phyloP scores from a whole-genome alignment of 192 early-diverging fungal genomes.

The Funneliformis geosporum region DNA sequence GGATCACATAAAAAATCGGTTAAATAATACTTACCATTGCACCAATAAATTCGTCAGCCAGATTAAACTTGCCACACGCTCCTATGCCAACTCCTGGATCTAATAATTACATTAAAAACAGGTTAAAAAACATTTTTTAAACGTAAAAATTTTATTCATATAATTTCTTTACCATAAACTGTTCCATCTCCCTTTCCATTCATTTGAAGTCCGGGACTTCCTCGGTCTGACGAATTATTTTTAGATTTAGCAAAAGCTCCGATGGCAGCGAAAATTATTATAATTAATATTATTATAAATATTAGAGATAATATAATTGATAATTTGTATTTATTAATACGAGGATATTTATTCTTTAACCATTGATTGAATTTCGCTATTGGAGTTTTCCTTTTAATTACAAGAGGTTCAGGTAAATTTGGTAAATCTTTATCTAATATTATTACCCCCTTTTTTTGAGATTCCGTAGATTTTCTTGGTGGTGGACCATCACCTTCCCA shows the following conservation, averaged over 20 bases:
- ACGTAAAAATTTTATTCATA: background rate
- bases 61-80: background rate
- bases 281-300: background rate
- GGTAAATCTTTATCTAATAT: slow-evolving; percentile 11
- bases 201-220: background rate
- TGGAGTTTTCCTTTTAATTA: background rate
- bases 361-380: slow-evolving; percentile 9
- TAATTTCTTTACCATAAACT: background rate
- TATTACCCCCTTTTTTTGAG: background rate
- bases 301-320: background rate
- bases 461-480: background rate
- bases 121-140: background rate
- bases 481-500: slow-evolving; percentile 9
- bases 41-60: background rate
- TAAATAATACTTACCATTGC: slow-evolving; percentile 13
- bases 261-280: slow-evolving; percentile 2
- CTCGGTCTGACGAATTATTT: background rate
- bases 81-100: background rate
- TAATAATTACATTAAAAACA: background rate
- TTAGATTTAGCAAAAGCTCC: background rate
- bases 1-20: background rate
- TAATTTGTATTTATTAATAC: background rate
- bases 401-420: background rate
- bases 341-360: background rate
- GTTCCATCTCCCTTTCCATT: slow-evolving; percentile 4